Percentiles rank a stretch among this genome's conserved stretches.
Evolutionary conservation across 441 rosid genomes (phyloP).

Genomic region (Dalechampia spathulata): DNA sequence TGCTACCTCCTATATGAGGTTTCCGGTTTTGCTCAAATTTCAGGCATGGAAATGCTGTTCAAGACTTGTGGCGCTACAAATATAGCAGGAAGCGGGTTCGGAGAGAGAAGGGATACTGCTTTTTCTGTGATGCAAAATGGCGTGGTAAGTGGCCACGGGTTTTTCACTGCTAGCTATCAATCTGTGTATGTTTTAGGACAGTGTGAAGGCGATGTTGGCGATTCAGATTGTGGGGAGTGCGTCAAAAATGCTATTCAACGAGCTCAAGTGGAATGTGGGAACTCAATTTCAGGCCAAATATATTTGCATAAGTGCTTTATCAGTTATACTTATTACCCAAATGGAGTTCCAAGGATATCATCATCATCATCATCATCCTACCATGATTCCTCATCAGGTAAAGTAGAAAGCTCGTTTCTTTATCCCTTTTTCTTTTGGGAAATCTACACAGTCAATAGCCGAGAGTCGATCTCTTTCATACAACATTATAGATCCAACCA

Average conservation of each 20-base stretch:
- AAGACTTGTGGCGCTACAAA: constrained; percentile 76
- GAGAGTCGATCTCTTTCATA: no score
- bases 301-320: constrained; percentile 86
- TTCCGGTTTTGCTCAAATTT: constrained; percentile 73
- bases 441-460: no score
- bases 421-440: neutral
- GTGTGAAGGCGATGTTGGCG: constrained; percentile 96
- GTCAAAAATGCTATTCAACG: constrained; percentile 63
- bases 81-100: constrained; percentile 73
- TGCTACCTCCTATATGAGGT: constrained; percentile 86
- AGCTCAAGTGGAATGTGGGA: constrained; percentile 98
- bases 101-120: constrained; percentile 85
- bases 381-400: constrained; percentile 45
- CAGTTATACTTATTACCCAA: constrained; percentile 72
- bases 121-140: constrained; percentile 64
- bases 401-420: neutral
- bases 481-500: no score
- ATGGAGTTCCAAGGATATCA: constrained; percentile 79
- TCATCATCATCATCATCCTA: constrained; percentile 44
- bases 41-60: constrained; percentile 87
- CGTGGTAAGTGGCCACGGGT: constrained; percentile 65
- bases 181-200: constrained; percentile 73
- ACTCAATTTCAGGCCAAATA: constrained; percentile 75
- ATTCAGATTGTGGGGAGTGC: constrained; percentile 83
- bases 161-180: constrained; percentile 59